Conservation (phyloP, 208 protist species). For the Leishmania turanica region DNA sequence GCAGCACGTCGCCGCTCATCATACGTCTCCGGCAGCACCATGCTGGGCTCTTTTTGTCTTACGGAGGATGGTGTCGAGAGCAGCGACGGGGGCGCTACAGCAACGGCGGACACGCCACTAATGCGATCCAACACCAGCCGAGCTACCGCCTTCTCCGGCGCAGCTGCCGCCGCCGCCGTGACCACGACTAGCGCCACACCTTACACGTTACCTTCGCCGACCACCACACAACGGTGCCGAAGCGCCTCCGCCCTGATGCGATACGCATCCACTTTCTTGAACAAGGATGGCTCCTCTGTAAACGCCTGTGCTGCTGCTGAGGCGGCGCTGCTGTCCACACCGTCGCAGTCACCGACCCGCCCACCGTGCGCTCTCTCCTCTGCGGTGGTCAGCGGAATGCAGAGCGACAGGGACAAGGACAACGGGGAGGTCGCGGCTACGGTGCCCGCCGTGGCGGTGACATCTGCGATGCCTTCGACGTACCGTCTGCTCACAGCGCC, state of each 20-base stretch:
- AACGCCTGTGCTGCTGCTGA: not conserved
- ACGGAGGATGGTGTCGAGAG: not conserved
- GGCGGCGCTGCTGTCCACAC: not conserved
- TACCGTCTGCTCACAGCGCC: not conserved
- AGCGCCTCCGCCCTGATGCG: not conserved
- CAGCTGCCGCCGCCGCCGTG: not conserved
- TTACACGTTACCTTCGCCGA: not conserved
- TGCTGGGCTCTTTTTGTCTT: not conserved
- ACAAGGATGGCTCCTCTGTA: not conserved
- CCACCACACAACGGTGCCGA: not conserved
- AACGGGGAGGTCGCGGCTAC: not conserved
- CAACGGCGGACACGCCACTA: not conserved
- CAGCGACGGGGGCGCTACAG: constrained; percentile 5
- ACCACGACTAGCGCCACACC: not conserved
- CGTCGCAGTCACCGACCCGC: not conserved
- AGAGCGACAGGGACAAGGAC: not conserved
- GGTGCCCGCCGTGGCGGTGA: not conserved
- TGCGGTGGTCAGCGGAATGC: not conserved
- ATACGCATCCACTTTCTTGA: not conserved
- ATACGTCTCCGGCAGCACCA: not conserved
- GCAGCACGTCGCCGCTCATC: not conserved
- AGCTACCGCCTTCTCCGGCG: not conserved
- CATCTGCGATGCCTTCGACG: not conserved
- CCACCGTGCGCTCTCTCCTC: not conserved
- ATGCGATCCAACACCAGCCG: constrained; percentile 3